Base-by-base conservation (phyloP, 495 filamentous ascomycete species). In the Penicillium flavigenum region DNA sequence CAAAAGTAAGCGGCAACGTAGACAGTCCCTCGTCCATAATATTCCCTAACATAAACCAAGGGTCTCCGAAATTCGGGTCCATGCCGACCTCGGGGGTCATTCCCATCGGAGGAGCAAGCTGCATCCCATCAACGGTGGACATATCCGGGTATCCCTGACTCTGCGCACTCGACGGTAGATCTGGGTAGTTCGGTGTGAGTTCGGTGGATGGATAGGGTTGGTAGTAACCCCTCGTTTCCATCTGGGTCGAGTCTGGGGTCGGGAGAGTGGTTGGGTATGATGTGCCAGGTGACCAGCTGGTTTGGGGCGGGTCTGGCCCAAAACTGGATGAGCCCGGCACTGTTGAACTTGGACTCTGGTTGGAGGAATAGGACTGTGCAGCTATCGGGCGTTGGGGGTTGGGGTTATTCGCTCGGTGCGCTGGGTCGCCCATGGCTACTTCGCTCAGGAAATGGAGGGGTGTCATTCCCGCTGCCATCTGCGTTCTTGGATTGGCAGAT, bases 401-500 rank as follows among this genome's bases (percentile, higher is more conserved):
- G 31, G 51, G 17, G 20, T 51, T 57, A 12, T 36, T 36, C 3
- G 57, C 29, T 24, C 63, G 60, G 61, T 55, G 64, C 19, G 59
- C 66, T 27, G 66, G 66, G 6, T 86, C 78, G 14, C 80, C 80
- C 56, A 83, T 85, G 27, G 86, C 86, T 36, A 89, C 80, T 64
- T 88, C 86, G 54, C 86, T 88, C 16, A 90, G 77, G 8, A 90
- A 66, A 51, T 88, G 84, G 14, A 88, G 74, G 0, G 82, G 83
- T 0, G 82, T 85, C 58, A 80, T 81, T 17, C 61, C 51, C 45
- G 66, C 24, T 54, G 56, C 65, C 31, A 65, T 54, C 42, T 65
- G 63, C 48, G 57, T 57, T 52, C 58, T 57, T 46, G 45, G 26
- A 10, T 34, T 46, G 16, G 48, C 20, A 9, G 56, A 58, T 38